phyloP scores from a whole-genome alignment of 768 basidiomycete genomes.

The Tylopilus balloui region DNA sequence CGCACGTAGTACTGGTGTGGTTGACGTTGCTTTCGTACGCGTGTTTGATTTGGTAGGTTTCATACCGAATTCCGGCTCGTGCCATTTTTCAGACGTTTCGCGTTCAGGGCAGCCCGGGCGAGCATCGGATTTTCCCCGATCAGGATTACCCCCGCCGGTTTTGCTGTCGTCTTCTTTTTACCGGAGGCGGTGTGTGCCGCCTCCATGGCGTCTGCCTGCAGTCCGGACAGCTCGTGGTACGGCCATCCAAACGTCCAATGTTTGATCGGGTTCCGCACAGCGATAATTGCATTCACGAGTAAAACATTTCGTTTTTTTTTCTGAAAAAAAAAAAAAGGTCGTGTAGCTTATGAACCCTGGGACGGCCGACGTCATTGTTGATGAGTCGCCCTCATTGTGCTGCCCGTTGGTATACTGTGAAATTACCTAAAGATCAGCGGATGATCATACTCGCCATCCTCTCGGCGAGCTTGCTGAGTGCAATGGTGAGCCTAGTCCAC shows the following conservation, averaged over 20 bases:
- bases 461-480: conserved; percentile 9
- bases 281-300: conserved; percentile 7
- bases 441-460: conserved; percentile 11
- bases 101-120: conserved; percentile 11
- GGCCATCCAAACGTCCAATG: neutral
- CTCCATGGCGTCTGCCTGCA: conserved; percentile 12
- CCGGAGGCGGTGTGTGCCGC: conserved; percentile 7
- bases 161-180: conserved; percentile 5
- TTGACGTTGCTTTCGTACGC: conserved; percentile 1
- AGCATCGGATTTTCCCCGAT: conserved; percentile 16
- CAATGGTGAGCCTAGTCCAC: conserved; percentile 11
- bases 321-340: too few relatives aligned
- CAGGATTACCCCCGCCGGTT: neutral
- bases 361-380: conserved; percentile 11
- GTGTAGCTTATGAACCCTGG: neutral
- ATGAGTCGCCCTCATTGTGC: conserved; percentile 4
- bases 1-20: conserved; percentile 5
- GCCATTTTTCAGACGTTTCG: neutral
- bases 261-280: neutral
- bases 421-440: conserved; percentile 5
- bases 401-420: conserved; percentile 12
- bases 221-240: conserved; percentile 10
- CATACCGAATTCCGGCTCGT: neutral
- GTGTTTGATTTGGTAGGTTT: conserved; percentile 8
- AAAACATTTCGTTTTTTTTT: neutral